Evolutionary conservation across 768 basidiomycete genomes (phyloP).

Genomic region (Jaapia argillacea): DNA sequence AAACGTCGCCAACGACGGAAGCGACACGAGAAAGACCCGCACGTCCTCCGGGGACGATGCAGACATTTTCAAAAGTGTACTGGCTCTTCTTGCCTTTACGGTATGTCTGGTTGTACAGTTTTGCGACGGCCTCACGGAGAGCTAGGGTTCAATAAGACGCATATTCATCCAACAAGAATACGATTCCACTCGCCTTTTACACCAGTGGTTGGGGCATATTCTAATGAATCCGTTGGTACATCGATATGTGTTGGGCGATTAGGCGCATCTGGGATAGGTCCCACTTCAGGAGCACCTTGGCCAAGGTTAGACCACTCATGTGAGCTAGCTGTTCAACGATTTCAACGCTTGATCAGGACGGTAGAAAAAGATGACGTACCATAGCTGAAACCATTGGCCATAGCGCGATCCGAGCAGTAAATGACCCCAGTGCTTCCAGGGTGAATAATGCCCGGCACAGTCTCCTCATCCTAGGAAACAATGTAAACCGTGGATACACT

Average conservation of each 20-base stretch:
- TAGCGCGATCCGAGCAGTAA: conserved; percentile 91
- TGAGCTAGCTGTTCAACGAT: conserved; percentile 38
- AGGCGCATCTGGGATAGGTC: conserved; percentile 68
- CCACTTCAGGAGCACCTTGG: conserved; percentile 89
- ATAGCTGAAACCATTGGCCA: conserved; percentile 88
- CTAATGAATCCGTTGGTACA: conserved; percentile 61
- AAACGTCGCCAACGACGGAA: conserved; percentile 86
- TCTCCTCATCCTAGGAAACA: conserved; percentile 63
- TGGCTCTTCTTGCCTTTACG: conserved; percentile 71
- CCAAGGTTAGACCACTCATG: conserved; percentile 86
- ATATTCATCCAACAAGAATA: background rate
- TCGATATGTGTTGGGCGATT: conserved; percentile 55
- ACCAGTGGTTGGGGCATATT: conserved; percentile 91
- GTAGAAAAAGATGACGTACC: background rate
- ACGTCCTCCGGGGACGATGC: conserved; percentile 91
- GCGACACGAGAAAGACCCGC: conserved; percentile 86
- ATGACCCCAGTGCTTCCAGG: conserved; percentile 59
- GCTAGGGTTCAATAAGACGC: conserved; percentile 24
- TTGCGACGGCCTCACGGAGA: conserved; percentile 83
- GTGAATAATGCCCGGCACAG: conserved; percentile 80
- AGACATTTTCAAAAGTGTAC: conserved; percentile 89
- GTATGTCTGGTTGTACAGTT: conserved; percentile 84
- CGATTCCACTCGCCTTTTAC: conserved; percentile 62
- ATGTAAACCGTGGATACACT: no score
- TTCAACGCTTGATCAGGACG: conserved; percentile 1